These are phyloP conservation scores for Sphagnum tenellum DNA, from an alignment of 225 moss, liverwort and hornwort genomes.

Conservation along the genomic window DNA sequence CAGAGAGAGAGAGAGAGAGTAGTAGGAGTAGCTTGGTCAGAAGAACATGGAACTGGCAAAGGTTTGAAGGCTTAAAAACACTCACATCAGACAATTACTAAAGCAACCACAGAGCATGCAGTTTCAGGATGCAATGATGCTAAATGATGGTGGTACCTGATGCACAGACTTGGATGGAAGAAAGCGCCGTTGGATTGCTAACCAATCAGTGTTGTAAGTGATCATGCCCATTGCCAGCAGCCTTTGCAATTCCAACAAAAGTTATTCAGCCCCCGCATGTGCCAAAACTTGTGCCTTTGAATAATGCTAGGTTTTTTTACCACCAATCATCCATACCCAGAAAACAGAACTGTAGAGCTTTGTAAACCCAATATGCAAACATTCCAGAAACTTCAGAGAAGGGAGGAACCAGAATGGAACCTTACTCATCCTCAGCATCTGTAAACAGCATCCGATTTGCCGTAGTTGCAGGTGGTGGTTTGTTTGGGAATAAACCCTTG, in stretches of 20 bases:
- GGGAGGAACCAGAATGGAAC: background rate
- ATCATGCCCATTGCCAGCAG: conserved; percentile 58
- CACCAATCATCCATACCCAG: too few relatives aligned
- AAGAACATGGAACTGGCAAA: too few relatives aligned
- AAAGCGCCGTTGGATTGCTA: conserved; percentile 33
- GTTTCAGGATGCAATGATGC: too few relatives aligned
- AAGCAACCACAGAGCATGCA: too few relatives aligned
- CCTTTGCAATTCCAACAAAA: conserved; percentile 5
- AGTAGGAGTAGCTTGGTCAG: too few relatives aligned
- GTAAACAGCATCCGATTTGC: conserved; percentile 47
- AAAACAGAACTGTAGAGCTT: too few relatives aligned
- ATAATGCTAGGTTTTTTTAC: too few relatives aligned
- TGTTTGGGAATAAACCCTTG: conserved; percentile 37
- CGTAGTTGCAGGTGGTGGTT: conserved; percentile 38
- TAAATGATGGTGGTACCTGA: conserved; percentile 20
- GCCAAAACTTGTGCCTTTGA: too few relatives aligned
- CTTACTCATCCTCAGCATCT: conserved; percentile 58
- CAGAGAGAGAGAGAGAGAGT: background rate
- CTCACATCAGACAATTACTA: too few relatives aligned
- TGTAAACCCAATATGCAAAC: too few relatives aligned
- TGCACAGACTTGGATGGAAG: conserved; percentile 48
- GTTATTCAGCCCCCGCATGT: background rate
- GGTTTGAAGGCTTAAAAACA: too few relatives aligned
- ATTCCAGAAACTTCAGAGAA: too few relatives aligned
- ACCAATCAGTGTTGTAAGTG: conserved; percentile 48